These are phyloP conservation scores for Fraxinus quadrangulata DNA, from an alignment of 257 asterid species.

Conservation along the genomic window DNA sequence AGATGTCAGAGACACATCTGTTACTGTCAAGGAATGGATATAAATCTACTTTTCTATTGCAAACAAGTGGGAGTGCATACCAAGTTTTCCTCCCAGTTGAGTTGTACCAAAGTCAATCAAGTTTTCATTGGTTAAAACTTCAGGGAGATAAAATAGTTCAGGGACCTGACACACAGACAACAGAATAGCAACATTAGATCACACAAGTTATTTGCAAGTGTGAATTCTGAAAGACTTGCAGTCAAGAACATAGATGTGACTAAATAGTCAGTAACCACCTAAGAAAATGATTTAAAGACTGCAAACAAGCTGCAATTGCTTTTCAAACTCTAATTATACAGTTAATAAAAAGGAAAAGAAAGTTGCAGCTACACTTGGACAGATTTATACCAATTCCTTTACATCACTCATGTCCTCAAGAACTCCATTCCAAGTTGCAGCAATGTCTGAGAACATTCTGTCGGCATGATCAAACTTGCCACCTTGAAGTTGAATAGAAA, in stretches of 20 bases:
- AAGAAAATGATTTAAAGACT: constrained; percentile 9
- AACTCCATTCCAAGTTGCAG: constrained; percentile 95
- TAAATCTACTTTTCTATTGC: constrained; percentile 19
- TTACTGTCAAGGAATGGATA: neutral
- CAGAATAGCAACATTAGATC: constrained; percentile 18
- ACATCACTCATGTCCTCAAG: constrained; percentile 99
- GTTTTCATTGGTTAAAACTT: constrained; percentile 77
- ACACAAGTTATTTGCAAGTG: constrained; percentile 12
- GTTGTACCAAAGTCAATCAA: constrained; percentile 87
- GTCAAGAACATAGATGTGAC: constrained; percentile 20
- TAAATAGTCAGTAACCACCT: neutral
- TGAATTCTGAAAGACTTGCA: constrained; percentile 27
- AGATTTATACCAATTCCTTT: constrained; percentile 81
- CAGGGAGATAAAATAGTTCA: constrained; percentile 90
- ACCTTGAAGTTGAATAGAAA: constrained; percentile 96
- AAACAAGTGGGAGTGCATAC: constrained; percentile 44
- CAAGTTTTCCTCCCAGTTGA: constrained; percentile 89
- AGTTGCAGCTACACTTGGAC: constrained; percentile 8
- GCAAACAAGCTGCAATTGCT: constrained; percentile 17
- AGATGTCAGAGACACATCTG: neutral
- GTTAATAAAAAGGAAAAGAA: neutral
- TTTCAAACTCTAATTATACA: constrained; percentile 3
- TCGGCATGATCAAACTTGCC: constrained; percentile 99
- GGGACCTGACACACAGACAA: constrained; percentile 63
- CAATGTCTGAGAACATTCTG: constrained; percentile 90